Evolutionary conservation across 441 rosid genomes (phyloP).

Genomic region (Pelargonium australe): DNA sequence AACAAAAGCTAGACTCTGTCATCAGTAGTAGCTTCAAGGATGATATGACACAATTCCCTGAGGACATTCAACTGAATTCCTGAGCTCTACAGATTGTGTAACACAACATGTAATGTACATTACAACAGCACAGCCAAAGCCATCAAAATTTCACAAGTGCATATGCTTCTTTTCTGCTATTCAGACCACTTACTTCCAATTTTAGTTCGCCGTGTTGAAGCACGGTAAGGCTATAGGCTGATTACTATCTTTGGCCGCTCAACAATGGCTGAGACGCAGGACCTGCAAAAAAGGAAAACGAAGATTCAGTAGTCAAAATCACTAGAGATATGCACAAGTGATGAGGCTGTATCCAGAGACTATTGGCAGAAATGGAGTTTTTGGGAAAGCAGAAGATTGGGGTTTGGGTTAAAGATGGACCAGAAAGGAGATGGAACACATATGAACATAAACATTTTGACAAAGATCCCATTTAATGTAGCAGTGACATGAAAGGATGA

Average conservation of each 20-base stretch:
- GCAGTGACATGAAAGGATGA: too few relatives aligned
- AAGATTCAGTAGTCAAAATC: too few relatives aligned
- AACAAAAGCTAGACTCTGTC: too few relatives aligned
- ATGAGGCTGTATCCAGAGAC: too few relatives aligned
- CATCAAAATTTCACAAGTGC: background rate
- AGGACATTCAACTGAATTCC: background rate
- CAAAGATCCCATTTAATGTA: too few relatives aligned
- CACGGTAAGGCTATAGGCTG: background rate
- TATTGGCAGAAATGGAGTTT: background rate
- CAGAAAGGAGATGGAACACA: background rate
- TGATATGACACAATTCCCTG: too few relatives aligned
- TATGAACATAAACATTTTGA: background rate
- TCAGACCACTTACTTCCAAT: background rate
- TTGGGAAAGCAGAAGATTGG: background rate
- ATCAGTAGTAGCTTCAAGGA: too few relatives aligned
- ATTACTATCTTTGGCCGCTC: background rate
- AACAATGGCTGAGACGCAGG: background rate
- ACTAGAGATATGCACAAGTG: too few relatives aligned
- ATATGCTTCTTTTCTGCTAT: background rate
- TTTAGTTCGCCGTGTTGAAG: background rate
- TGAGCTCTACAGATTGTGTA: background rate
- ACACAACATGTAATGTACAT: background rate
- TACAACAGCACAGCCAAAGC: slow-evolving; percentile 1
- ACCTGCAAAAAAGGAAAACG: background rate
- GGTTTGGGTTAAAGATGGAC: background rate